Base-by-base conservation (phyloP, 1,284 basidiomycete species). In the Microstroma glucosiphilum region DNA sequence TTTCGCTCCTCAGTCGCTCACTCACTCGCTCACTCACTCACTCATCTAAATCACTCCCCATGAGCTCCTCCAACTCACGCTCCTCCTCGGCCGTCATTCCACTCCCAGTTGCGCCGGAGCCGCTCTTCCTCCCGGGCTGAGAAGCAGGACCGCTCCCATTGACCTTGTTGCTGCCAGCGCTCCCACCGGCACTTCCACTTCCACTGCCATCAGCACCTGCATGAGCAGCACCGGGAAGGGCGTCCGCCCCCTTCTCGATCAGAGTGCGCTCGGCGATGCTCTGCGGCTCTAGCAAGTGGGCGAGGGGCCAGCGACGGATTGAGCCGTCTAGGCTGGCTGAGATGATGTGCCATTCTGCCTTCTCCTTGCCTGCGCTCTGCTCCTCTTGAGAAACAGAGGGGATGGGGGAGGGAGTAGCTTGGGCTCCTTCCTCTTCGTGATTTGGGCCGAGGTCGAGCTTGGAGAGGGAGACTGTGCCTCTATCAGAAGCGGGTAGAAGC, bases 21-120 rank as follows among this genome's bases (percentile, higher is more conserved):
- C n/a, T 54, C 51, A 19, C 51, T n/a, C n/a, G n/a, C n/a, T n/a
- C n/a, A n/a, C n/a, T n/a, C n/a, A n/a, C 30, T 37, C 30, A 37
- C 3, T 37, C 30, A 37, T 37, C 30, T 9, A 37, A 37, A 37
- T 37, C 30, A 37, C 30, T 37, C 30, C 30, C 30, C 57, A 58
- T 58, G 40, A 58, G 25, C 43, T 58, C 57, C 15, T 13, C 41
- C 21, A 58, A 21, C 25, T 58, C 57, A 15, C 40, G n/a, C 19
- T 58, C 57, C 43, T 58, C 57, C 23, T 58, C 57, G 12, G 26
- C 57, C 15, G 57, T 58, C 57, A 58, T 58, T 8, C 43, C 57
- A 37, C 21, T 42, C 21, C 43, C 57, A 37, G 6, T 42, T 2
- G 19, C 25, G 15, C 19, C n/a, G 30, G 17, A 17, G 9, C 15